Conservation (phyloP, 306 rosid genomes). For the Delonix regia region DNA sequence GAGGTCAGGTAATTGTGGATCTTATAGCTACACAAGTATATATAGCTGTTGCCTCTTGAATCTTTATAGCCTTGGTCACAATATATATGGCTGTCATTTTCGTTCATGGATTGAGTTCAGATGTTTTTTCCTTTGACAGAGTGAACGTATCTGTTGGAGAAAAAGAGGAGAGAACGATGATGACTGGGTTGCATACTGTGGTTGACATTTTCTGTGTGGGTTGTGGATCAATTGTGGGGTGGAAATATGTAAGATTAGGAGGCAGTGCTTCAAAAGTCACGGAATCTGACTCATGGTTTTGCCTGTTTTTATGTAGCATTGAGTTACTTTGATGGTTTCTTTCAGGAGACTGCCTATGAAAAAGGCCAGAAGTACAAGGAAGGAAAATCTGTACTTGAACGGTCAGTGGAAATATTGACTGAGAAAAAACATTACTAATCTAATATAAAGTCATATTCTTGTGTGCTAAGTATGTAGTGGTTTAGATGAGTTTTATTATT, state of each 20-base stretch:
- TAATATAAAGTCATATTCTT: conserved; percentile 24
- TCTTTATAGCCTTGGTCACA: background rate
- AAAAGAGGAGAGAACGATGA: conserved; percentile 78
- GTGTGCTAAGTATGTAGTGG: background rate
- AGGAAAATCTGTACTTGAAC: conserved; percentile 75
- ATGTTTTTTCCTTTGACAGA: conserved; percentile 51
- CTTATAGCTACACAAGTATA: conserved; percentile 15
- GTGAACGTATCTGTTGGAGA: conserved; percentile 76
- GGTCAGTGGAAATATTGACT: conserved; percentile 59
- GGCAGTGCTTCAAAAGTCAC: conserved; percentile 26
- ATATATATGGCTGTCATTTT: conserved; percentile 22
- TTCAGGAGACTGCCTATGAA: conserved; percentile 73
- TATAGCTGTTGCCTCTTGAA: conserved; percentile 11
- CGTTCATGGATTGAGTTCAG: conserved; percentile 17
- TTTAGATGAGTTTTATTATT: conserved; percentile 42
- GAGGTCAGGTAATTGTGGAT: conserved; percentile 27
- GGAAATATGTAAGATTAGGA: conserved; percentile 89
- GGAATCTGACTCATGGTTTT: conserved; percentile 18
- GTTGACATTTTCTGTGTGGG: conserved; percentile 97
- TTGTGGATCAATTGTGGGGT: conserved; percentile 95
- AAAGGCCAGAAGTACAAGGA: conserved; percentile 76
- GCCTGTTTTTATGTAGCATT: conserved; percentile 27
- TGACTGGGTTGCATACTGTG: conserved; percentile 90
- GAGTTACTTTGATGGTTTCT: conserved; percentile 50
- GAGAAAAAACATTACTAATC: conserved; percentile 36